Percentiles rank a stretch among this genome's conserved stretches.
These are phyloP conservation scores for Porogramme epimiltina DNA, from an alignment of 1,284 basidiomycete species.

Conservation along the genomic window DNA sequence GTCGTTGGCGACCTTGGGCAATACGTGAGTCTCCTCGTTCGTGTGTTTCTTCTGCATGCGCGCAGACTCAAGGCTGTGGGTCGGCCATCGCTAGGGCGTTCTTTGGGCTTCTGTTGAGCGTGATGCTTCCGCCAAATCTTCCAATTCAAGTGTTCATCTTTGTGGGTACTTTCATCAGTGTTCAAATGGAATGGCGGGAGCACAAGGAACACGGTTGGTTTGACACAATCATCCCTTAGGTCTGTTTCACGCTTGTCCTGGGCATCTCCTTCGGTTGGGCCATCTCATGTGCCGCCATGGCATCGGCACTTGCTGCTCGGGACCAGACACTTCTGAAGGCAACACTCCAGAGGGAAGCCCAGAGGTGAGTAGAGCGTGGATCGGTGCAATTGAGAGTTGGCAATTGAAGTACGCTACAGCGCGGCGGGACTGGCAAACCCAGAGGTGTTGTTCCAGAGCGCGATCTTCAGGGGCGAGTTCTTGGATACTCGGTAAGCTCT, in stretches of 20 bases:
- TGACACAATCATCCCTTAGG: slow-evolving; percentile 30
- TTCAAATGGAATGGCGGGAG: no score
- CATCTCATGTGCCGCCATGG: slow-evolving; percentile 73
- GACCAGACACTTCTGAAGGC: slow-evolving; percentile 50
- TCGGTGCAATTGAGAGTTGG: slow-evolving; percentile 9
- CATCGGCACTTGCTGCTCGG: slow-evolving; percentile 59
- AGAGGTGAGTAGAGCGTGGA: slow-evolving; percentile 34
- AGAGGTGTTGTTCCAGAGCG: slow-evolving; percentile 47
- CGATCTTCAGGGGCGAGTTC: slow-evolving; percentile 68
- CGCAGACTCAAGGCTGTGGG: no score
- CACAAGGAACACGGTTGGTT: no score
- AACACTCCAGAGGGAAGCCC: slow-evolving; percentile 47
- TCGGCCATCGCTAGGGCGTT: slow-evolving; percentile 30
- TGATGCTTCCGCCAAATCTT: slow-evolving; percentile 38
- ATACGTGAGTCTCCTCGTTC: slow-evolving; percentile 32
- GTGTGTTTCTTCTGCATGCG: no score
- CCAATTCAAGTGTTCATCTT: slow-evolving; percentile 40
- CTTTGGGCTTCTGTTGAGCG: slow-evolving; percentile 35
- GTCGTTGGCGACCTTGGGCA: slow-evolving; percentile 33
- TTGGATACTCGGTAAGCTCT: slow-evolving; percentile 56
- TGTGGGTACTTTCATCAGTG: slow-evolving; percentile 28
- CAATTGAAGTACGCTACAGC: slow-evolving; percentile 28
- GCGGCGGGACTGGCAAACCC: slow-evolving; percentile 48
- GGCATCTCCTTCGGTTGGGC: slow-evolving; percentile 79
- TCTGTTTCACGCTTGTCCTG: slow-evolving; percentile 48